phyloP scores from a whole-genome alignment of 2,329 filamentous ascomycete species.

The Nigrospora sphaerica region DNA sequence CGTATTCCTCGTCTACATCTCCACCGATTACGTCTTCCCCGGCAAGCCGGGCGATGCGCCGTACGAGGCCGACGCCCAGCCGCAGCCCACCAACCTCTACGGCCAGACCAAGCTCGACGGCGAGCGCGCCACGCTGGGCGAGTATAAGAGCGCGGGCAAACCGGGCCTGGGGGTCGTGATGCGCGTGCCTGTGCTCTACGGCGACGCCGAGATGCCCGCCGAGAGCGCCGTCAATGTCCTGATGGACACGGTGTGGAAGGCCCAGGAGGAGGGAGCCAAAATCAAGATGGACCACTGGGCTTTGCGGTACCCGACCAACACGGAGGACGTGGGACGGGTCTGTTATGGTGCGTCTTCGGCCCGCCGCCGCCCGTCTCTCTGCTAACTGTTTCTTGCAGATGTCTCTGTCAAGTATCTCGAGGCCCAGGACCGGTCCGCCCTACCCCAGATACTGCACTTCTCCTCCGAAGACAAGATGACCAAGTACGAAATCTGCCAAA shows the following conservation, averaged over 20 bases:
- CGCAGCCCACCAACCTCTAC: slow-evolving; percentile 71
- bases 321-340: slow-evolving; percentile 76
- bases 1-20: slow-evolving; percentile 68
- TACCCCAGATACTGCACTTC: slow-evolving; percentile 75
- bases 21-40: slow-evolving; percentile 75
- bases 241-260: slow-evolving; percentile 69
- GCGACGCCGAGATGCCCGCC: slow-evolving; percentile 57
- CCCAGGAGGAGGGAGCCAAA: slow-evolving; percentile 53
- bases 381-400: slow-evolving; percentile 37
- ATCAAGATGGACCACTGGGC: slow-evolving; percentile 85
- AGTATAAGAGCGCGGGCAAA: slow-evolving; percentile 40
- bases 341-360: slow-evolving; percentile 48
- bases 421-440: slow-evolving; percentile 34
- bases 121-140: slow-evolving; percentile 58
- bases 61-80: slow-evolving; percentile 58
- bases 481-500: slow-evolving; percentile 81
- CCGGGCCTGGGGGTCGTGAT: slow-evolving; percentile 59
- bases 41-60: slow-evolving; percentile 74
- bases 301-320: slow-evolving; percentile 79
- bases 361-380: not conserved
- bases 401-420: slow-evolving; percentile 62
- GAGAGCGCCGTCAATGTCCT: slow-evolving; percentile 82
- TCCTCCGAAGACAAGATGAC: slow-evolving; percentile 80
- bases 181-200: slow-evolving; percentile 79
- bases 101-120: slow-evolving; percentile 56